A percentile compares a stretch with the other conserved stretches of the same genome.
Evolutionary conservation across 345 rosid genomes (phyloP).

Genomic region (Psidium friedrichsthalianum): DNA sequence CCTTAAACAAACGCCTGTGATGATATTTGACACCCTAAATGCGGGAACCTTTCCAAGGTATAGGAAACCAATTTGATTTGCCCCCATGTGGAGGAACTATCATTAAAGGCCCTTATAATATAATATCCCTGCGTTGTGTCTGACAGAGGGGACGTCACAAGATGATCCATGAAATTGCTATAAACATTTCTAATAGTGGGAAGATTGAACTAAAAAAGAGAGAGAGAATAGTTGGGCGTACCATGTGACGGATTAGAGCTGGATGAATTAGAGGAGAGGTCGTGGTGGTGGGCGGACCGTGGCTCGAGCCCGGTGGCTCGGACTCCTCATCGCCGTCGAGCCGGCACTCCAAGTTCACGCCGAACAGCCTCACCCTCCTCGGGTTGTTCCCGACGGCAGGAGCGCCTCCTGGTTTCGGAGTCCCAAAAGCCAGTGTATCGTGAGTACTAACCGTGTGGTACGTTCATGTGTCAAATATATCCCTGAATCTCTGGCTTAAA

Average conservation of each 20-base stretch:
- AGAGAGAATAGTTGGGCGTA: background rate
- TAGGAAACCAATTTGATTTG: background rate
- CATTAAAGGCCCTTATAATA: background rate
- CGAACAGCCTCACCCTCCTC: conserved; percentile 18
- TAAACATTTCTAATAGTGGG: background rate
- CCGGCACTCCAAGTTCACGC: conserved; percentile 22
- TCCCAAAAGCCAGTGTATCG: background rate
- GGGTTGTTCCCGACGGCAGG: background rate
- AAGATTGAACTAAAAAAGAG: background rate
- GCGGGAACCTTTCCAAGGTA: background rate
- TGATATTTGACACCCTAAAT: background rate
- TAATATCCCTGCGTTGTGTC: background rate
- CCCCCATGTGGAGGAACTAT: background rate
- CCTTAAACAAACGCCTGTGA: background rate
- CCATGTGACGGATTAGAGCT: background rate
- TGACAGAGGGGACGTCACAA: background rate
- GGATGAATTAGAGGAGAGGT: background rate
- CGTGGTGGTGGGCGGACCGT: background rate
- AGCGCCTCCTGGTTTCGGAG: background rate
- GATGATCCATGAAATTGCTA: background rate
- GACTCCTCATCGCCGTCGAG: conserved; percentile 2
- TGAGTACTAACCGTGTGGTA: background rate
- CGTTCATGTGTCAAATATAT: background rate
- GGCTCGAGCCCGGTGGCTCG: conserved; percentile 2
- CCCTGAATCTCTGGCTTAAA: background rate